phyloP scores from a whole-genome alignment of 2,329 filamentous ascomycete genomes.

The Fusarium tuaranense region DNA sequence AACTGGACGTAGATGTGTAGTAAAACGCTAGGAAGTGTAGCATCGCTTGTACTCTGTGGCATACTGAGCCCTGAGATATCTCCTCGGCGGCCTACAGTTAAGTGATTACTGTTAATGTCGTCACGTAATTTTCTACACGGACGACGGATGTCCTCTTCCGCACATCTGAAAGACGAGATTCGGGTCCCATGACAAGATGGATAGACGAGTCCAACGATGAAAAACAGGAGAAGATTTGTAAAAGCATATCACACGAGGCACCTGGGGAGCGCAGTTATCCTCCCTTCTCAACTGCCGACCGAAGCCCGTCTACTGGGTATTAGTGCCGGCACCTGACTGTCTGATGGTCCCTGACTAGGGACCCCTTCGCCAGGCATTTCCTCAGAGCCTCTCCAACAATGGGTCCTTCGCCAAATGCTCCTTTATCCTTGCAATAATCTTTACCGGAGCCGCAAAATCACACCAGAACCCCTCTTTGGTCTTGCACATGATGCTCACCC shows the following conservation, averaged over 20 bases:
- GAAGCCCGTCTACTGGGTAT: neutral
- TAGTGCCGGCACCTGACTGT: neutral
- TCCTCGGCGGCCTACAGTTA: neutral
- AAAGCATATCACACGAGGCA: neutral
- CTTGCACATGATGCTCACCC: neutral
- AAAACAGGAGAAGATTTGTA: neutral
- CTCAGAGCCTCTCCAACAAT: neutral
- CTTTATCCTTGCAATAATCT: neutral
- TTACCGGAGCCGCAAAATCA: slow-evolving; percentile 7
- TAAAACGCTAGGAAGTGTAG: neutral
- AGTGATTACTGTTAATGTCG: neutral
- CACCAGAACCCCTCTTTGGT: slow-evolving; percentile 18
- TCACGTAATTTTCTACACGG: neutral
- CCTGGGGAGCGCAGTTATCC: neutral
- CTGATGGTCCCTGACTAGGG: neutral
- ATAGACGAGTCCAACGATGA: neutral
- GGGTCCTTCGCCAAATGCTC: neutral
- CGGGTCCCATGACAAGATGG: neutral
- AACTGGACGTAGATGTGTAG: neutral
- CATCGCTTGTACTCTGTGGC: neutral
- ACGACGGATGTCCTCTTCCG: neutral
- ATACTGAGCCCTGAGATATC: neutral
- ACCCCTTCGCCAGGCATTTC: neutral
- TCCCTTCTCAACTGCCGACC: neutral
- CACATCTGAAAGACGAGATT: neutral